A percentile compares a stretch with the other conserved stretches of the same genome.
phyloP scores from a whole-genome alignment of 352 stramenopile species.

The Pythium biforme region DNA sequence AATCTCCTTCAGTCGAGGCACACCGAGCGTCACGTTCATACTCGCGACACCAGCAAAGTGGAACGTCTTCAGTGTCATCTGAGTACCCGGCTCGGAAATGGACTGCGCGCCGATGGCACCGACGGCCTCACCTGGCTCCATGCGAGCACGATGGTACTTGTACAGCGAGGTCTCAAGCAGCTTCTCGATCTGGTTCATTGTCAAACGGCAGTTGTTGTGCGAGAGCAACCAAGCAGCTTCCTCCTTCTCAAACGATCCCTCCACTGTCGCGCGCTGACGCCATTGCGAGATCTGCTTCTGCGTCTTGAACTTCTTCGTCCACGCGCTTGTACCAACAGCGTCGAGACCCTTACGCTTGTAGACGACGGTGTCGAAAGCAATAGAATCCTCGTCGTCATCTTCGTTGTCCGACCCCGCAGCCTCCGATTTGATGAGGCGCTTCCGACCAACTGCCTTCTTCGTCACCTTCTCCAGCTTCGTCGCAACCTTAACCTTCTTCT shows the following conservation, averaged over 20 bases:
- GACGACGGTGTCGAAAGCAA: slow-evolving; percentile 43
- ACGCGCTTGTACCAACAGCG: slow-evolving; percentile 53
- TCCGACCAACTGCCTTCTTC: slow-evolving; percentile 37
- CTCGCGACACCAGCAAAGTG: slow-evolving; percentile 99
- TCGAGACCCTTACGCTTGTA: slow-evolving; percentile 74
- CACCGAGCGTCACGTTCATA: slow-evolving; percentile 99
- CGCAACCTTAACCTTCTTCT: slow-evolving; percentile 60
- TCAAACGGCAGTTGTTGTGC: slow-evolving; percentile 93
- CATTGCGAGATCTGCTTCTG: slow-evolving; percentile 47
- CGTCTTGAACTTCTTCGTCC: slow-evolving; percentile 65
- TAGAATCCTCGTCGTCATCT: slow-evolving; percentile 46
- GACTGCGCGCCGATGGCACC: slow-evolving; percentile 97
- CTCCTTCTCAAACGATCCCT: slow-evolving; percentile 58
- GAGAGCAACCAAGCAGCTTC: slow-evolving; percentile 78
- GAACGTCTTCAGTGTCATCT: slow-evolving; percentile 99
- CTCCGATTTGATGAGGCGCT: slow-evolving; percentile 55
- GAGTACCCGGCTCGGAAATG: slow-evolving; percentile 95
- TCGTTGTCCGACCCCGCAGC: slow-evolving; percentile 28
- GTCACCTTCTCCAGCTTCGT: slow-evolving; percentile 66
- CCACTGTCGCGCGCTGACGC: slow-evolving; percentile 46
- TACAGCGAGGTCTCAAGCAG: slow-evolving; percentile 75
- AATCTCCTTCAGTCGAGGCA: slow-evolving; percentile 98
- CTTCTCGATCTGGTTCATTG: slow-evolving; percentile 69
- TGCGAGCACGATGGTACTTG: slow-evolving; percentile 86
- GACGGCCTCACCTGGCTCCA: slow-evolving; percentile 96